Base-by-base conservation (phyloP, 371 early-diverging fungal species). In the Scutellospora calospora region DNA sequence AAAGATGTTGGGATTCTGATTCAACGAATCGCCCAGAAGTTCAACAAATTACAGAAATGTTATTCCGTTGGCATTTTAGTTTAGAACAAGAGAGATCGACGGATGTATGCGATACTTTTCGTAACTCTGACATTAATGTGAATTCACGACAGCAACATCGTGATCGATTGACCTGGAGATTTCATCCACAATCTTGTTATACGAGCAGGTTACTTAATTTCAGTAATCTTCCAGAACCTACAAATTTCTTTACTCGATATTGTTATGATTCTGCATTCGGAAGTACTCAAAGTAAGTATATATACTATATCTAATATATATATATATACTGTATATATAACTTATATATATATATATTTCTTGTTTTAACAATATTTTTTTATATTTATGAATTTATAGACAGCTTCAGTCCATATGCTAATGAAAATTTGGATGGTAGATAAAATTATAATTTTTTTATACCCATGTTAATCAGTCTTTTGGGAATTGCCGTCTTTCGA, bases 1-100 rank as follows among this genome's bases (percentile, higher is more conserved):
- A 79, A 59, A 45, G 59, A 55, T 79, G 80, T 71, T 79, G 80
- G 80, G 68, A 79, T 71, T 18, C 80, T 41, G 55, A 54, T 31
- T 57, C 71, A 20, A n/a, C 3, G 5, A 51, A 55, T 27, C 69
- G 80, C 14, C 80, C 80, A 1, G 11, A 3, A 31, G 33, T 54
- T 16, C 29, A 72, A 52, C 52, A 72, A 52, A 72, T 72, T 8
- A 72, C 73, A 4, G 73, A 27, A 33, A 54, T 72, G 73, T 31
- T 72, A 52, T 72, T 72, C 16, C 51, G 73, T 31, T 72, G 73
- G 73, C 52, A 72, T 54, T 72, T 72, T 52, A 27, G 29, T 54
- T 33, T 72, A 8, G 73, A 72, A 72, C 72, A 72, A 54, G 51
- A 54, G 27, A 49, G 73, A 8, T 72, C 73, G 27, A 31, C 25